Evolutionary conservation across 768 basidiomycete species (phyloP).

Genomic region (Boletus bicolor): DNA sequence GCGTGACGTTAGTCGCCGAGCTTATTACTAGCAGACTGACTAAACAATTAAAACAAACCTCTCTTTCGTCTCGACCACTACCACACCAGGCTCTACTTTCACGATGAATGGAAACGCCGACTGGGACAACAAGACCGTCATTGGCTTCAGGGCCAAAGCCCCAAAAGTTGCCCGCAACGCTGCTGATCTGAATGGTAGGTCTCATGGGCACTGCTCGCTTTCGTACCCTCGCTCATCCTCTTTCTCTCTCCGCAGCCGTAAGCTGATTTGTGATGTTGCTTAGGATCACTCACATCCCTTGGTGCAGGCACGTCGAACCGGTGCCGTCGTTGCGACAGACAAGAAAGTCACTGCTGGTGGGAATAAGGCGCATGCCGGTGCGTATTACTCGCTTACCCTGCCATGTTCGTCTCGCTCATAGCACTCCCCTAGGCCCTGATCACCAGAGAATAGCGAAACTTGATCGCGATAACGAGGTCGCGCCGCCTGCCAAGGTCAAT

Average conservation of each 20-base stretch:
- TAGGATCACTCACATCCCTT: conserved; percentile 7
- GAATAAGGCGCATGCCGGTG: conserved; percentile 80
- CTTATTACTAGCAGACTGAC: too few species aligned
- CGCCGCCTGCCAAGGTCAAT: conserved; percentile 80
- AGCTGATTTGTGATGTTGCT: conserved; percentile 22
- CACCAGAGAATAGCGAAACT: conserved; percentile 93
- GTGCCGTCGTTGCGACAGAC: conserved; percentile 78
- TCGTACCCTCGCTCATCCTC: conserved; percentile 12
- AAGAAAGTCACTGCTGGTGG: conserved; percentile 66
- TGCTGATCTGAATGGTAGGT: conserved; percentile 53
- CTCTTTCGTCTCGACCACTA: conserved; percentile 12
- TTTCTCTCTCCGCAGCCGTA: conserved; percentile 45
- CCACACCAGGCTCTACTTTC: neutral
- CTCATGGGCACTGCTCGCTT: neutral
- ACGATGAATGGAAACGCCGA: conserved; percentile 50
- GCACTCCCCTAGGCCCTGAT: conserved; percentile 65
- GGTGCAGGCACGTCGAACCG: conserved; percentile 66
- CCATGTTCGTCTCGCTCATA: neutral
- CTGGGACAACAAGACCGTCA: conserved; percentile 71
- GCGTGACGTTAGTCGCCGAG: too few species aligned
- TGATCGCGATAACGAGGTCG: conserved; percentile 93
- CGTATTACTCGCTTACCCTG: conserved; percentile 10
- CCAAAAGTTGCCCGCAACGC: conserved; percentile 63
- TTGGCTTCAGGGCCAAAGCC: conserved; percentile 62
- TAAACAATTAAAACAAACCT: too few species aligned